A percentile compares a stretch with the other conserved stretches of the same genome.
Evolutionary conservation across 208 protist species (phyloP).

Genomic region (Endotrypanum monterogeii): DNA sequence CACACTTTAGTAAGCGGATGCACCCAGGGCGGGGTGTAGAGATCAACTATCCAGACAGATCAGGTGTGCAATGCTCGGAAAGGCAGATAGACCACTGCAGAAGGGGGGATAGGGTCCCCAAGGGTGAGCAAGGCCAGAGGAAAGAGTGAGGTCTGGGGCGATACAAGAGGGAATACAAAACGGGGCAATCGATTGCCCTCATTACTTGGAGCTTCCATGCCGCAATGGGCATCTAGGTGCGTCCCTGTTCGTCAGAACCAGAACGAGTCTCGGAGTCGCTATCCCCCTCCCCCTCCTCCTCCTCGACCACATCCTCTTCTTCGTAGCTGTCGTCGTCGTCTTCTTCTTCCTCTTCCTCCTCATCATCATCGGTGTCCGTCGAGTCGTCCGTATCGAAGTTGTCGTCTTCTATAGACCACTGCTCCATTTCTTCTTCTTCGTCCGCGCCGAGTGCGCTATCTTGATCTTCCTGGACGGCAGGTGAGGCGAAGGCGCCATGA

Average conservation of each 20-base stretch:
- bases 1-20: neutral
- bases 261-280: slow-evolving; percentile 7
- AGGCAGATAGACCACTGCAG: neutral
- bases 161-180: neutral
- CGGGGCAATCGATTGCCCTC: neutral
- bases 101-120: neutral
- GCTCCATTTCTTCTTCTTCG: slow-evolving; percentile 51
- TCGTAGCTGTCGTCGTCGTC: slow-evolving; percentile 30
- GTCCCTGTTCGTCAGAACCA: slow-evolving; percentile 7
- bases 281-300: slow-evolving; percentile 12
- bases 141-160: neutral
- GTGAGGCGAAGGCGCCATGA: slow-evolving; percentile 60
- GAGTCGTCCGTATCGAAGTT: slow-evolving; percentile 34
- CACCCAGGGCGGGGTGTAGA: neutral
- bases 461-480: slow-evolving; percentile 41
- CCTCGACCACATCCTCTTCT: slow-evolving; percentile 14
- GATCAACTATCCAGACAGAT: neutral
- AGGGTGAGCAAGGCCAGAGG: neutral
- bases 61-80: neutral
- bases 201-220: neutral
- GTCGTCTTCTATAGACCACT: slow-evolving; percentile 38
- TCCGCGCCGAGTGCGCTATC: slow-evolving; percentile 44
- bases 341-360: slow-evolving; percentile 34
- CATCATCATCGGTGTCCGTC: slow-evolving; percentile 18
- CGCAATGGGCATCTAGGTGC: neutral